A percentile compares a stretch with the other conserved stretches of the same genome.
Evolutionary conservation across 2,329 filamentous ascomycete genomes (phyloP).

Genomic region (Malbranchea cinnamomea): DNA sequence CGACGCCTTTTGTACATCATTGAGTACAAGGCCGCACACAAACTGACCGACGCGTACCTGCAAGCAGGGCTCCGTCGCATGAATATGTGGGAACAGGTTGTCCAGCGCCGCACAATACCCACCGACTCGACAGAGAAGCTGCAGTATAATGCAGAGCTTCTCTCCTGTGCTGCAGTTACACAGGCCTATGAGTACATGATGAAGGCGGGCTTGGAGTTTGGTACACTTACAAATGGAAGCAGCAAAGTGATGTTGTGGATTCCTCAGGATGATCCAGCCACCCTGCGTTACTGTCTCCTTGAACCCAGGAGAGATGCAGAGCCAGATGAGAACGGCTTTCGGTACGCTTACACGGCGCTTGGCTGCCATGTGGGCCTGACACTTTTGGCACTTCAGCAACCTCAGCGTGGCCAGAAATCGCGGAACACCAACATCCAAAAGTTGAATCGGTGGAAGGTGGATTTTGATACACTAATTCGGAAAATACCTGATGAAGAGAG

Average conservation of each 20-base stretch:
- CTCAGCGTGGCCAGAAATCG: constrained; percentile 3
- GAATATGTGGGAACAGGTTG: constrained; percentile 6
- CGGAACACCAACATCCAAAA: neutral
- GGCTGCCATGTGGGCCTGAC: constrained; percentile 3
- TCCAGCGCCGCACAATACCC: constrained; percentile 3
- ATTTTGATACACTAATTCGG: constrained; percentile 2
- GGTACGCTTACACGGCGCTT: constrained; percentile 3
- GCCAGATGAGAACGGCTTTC: neutral
- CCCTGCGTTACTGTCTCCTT: constrained; percentile 3
- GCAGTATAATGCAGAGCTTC: constrained; percentile 4
- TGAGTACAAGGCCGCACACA: constrained; percentile 6
- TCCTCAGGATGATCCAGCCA: constrained; percentile 4
- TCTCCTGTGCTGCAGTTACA: constrained; percentile 4
- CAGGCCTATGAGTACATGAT: constrained; percentile 7
- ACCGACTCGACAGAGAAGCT: neutral
- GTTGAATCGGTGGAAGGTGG: constrained; percentile 3
- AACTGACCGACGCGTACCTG: constrained; percentile 1
- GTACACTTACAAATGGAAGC: constrained; percentile 4
- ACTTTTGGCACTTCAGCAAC: constrained; percentile 3
- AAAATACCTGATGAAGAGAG: too few species aligned
- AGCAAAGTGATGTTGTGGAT: constrained; percentile 4
- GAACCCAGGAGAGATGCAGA: constrained; percentile 2
- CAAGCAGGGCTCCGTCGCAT: neutral
- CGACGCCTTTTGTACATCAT: constrained; percentile 3
- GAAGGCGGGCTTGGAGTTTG: constrained; percentile 5